Evolutionary conservation across 345 rosid species (phyloP).

Genomic region (Lepidium didymum): DNA sequence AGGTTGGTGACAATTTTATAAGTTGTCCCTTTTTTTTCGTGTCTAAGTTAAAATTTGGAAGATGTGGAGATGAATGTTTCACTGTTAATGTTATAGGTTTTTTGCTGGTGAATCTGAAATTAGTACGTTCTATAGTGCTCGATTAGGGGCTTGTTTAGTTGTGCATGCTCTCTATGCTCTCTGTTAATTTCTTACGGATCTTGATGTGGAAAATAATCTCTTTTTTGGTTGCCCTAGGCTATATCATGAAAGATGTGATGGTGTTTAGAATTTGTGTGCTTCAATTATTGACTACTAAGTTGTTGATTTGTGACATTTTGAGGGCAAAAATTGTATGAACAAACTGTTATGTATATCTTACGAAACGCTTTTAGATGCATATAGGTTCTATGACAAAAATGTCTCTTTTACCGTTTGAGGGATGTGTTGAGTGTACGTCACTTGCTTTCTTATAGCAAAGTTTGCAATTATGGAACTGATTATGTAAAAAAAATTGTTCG

Average conservation of each 20-base stretch:
- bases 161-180: not conserved
- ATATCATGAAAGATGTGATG: not conserved
- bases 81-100: not conserved
- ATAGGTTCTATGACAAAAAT: not conserved
- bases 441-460: not conserved
- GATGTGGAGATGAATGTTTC: not conserved
- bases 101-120: not conserved
- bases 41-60: not conserved
- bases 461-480: not conserved
- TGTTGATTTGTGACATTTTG: not conserved
- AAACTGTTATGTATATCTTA: not conserved
- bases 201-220: not conserved
- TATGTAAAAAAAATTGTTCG: not conserved
- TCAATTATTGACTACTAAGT: not conserved
- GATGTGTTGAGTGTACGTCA: not conserved
- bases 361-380: not conserved
- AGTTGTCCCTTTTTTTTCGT: not conserved
- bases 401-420: not conserved
- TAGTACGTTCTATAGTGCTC: not conserved
- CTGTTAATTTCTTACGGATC: not conserved
- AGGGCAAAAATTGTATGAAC: not conserved
- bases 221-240: not conserved
- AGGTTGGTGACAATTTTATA: conserved; percentile 7
- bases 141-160: not conserved
- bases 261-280: not conserved